Evolutionary conservation across 352 stramenopile genomes (phyloP).

Genomic region (Globisporangium nodosum): DNA sequence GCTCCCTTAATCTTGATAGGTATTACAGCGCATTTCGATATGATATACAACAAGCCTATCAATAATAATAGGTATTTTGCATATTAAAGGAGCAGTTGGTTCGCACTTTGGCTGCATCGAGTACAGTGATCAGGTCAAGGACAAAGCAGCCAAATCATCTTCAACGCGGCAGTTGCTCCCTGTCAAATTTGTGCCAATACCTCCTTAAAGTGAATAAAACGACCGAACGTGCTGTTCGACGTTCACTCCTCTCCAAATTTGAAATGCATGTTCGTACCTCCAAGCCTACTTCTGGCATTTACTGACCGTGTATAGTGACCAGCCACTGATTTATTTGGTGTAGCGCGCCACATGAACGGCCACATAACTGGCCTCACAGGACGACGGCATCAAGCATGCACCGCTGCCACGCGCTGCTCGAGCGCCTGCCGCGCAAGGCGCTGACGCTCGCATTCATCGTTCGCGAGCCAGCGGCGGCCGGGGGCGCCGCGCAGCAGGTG

Average conservation of each 20-base stretch:
- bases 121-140: too few species aligned
- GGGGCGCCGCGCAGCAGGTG: conserved; percentile 21
- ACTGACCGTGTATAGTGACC: background rate
- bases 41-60: too few species aligned
- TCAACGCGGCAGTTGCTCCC: too few species aligned
- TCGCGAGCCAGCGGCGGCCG: conserved; percentile 11
- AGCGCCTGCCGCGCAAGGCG: conserved; percentile 35
- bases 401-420: conserved; percentile 7
- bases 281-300: background rate
- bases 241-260: background rate
- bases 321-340: background rate
- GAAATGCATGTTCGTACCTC: background rate
- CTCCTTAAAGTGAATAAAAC: background rate
- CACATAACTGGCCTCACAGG: background rate
- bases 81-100: too few species aligned
- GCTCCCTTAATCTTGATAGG: background rate
- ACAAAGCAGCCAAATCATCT: too few species aligned
- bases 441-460: conserved; percentile 50
- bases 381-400: background rate
- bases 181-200: too few species aligned
- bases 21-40: background rate
- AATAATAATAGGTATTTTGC: too few species aligned
- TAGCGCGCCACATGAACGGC: background rate
- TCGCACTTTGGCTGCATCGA: too few species aligned
- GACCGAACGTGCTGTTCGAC: background rate